phyloP scores from a whole-genome alignment of 116 monocot species.

The Papilionanthe hybrid region DNA sequence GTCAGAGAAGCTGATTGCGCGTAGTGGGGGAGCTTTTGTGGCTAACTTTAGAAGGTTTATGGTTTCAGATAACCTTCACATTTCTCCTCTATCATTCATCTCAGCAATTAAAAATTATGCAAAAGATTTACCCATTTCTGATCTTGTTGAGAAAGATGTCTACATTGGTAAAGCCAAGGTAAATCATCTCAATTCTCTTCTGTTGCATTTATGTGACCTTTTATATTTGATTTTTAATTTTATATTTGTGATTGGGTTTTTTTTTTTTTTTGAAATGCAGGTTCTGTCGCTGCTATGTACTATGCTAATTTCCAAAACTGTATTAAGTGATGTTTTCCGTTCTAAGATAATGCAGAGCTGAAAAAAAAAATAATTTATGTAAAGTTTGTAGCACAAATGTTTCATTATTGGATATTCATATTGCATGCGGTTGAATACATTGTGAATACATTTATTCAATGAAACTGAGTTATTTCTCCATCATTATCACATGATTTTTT shows the following conservation, averaged over 20 bases:
- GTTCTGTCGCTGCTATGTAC: neutral
- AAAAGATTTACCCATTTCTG: neutral
- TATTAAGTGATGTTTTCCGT: neutral
- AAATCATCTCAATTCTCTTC: neutral
- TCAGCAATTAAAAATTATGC: neutral
- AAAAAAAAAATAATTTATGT: neutral
- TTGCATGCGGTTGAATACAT: too few relatives aligned
- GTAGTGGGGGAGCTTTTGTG: neutral
- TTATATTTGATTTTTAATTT: neutral
- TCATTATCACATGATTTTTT: too few relatives aligned
- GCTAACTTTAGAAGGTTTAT: neutral
- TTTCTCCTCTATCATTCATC: slow-evolving; percentile 1
- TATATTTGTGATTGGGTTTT: neutral
- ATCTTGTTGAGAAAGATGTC: neutral
- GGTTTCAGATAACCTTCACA: neutral
- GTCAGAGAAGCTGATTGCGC: neutral
- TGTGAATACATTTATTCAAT: too few relatives aligned
- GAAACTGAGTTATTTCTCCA: too few relatives aligned
- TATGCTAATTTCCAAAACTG: neutral
- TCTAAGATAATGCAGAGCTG: neutral
- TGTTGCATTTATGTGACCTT: neutral
- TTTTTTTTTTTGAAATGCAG: neutral
- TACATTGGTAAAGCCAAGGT: neutral
- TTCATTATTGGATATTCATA: too few relatives aligned
- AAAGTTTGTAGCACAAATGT: too few relatives aligned